Conservation (phyloP, 306 rosid genomes). For the Alnus rubra region DNA sequence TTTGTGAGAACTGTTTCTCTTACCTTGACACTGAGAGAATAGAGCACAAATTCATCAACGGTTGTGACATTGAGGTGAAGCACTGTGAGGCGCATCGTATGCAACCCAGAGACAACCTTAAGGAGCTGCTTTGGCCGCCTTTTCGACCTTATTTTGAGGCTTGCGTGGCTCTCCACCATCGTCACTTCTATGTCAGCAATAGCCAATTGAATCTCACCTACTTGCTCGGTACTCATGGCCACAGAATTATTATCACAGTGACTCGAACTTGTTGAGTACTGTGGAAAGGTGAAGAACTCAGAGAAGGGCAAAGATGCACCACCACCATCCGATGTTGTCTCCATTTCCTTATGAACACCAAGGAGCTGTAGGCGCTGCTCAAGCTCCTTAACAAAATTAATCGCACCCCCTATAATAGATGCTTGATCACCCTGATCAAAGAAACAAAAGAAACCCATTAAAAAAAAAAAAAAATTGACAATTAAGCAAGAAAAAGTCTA, state of each 20-base stretch:
- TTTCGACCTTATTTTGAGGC: conserved; percentile 70
- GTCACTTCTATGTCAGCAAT: conserved; percentile 86
- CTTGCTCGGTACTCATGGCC: conserved; percentile 25
- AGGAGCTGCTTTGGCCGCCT: conserved; percentile 70
- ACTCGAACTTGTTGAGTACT: conserved; percentile 54
- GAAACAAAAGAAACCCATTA: neutral
- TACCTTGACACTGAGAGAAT: conserved; percentile 83
- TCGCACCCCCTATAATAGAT: conserved; percentile 89
- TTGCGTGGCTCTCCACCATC: conserved; percentile 95
- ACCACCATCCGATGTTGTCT: conserved; percentile 9
- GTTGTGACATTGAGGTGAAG: conserved; percentile 86
- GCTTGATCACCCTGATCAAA: conserved; percentile 89
- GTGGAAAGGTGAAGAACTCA: conserved; percentile 87
- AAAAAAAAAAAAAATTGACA: neutral
- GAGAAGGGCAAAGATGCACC: conserved; percentile 53
- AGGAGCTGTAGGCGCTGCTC: conserved; percentile 78
- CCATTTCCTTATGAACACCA: conserved; percentile 40
- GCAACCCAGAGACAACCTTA: conserved; percentile 71
- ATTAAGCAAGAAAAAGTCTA: neutral
- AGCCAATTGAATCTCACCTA: conserved; percentile 32
- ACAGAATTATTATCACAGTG: conserved; percentile 27
- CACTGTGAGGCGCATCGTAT: conserved; percentile 64
- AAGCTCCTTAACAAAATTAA: conserved; percentile 86
- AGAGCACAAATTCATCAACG: conserved; percentile 54
- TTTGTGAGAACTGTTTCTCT: neutral